Evolutionary conservation across 1,139 yeast species (phyloP).

Genomic region (Yarrowia galli): DNA sequence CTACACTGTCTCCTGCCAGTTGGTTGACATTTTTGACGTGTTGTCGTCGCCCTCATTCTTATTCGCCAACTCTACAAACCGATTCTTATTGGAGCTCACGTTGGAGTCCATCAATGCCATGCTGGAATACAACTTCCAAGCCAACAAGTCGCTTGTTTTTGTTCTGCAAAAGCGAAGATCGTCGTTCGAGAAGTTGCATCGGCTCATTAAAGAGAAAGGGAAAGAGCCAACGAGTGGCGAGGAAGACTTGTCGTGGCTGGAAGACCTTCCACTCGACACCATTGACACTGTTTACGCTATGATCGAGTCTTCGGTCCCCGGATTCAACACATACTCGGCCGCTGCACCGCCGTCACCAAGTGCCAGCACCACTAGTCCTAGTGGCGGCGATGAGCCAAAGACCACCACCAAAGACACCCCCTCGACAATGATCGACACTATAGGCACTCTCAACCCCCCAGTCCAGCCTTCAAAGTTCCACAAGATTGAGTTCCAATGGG

Average conservation of each 20-base stretch:
- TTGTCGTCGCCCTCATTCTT: slow-evolving; percentile 25
- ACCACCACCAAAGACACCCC: neutral
- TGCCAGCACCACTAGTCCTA: slow-evolving; percentile 1
- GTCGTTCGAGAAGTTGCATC: slow-evolving; percentile 19
- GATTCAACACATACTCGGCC: neutral
- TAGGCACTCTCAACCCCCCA: slow-evolving; percentile 13
- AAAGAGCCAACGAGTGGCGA: slow-evolving; percentile 24
- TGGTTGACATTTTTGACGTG: slow-evolving; percentile 33
- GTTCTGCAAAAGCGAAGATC: slow-evolving; percentile 25
- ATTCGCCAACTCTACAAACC: slow-evolving; percentile 33
- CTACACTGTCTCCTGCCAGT: slow-evolving; percentile 24
- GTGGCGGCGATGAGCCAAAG: neutral
- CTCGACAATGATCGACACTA: slow-evolving; percentile 25
- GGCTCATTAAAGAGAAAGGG: slow-evolving; percentile 28
- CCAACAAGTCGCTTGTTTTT: slow-evolving; percentile 27
- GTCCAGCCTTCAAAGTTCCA: slow-evolving; percentile 23
- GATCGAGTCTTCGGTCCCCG: slow-evolving; percentile 14
- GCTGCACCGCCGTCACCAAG: slow-evolving; percentile 1
- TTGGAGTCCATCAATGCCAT: slow-evolving; percentile 35
- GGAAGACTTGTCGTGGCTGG: slow-evolving; percentile 34
- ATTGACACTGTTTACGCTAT: slow-evolving; percentile 26
- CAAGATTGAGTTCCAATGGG: slow-evolving; percentile 31
- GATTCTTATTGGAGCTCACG: slow-evolving; percentile 22
- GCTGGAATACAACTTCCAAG: slow-evolving; percentile 33
- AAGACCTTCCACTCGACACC: slow-evolving; percentile 28